Evolutionary conservation across 2,329 filamentous ascomycete genomes (phyloP), one percentile per base, ranked within the genome.

Genomic region (Aspergillus pseudoterreus): DNA sequence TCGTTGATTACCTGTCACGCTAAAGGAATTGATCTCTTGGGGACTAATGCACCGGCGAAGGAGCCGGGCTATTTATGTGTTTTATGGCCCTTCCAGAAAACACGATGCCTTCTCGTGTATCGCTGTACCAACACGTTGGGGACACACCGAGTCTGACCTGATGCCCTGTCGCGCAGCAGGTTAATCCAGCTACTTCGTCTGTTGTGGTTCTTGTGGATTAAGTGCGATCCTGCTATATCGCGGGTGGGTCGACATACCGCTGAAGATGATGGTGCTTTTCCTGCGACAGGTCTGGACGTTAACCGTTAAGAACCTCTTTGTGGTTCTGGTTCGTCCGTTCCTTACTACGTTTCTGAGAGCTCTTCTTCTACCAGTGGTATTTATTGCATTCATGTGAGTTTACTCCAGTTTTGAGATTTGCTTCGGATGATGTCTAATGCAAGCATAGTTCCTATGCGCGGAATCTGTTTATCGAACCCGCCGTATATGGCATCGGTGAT

Each of bases 381-480:
- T 81, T 61, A 69, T 74, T n/a, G 70, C 67, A 44, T 76, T 78
- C 63, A 57, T 75, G 63, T 71, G 48, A 35, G 64, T 58, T 11
- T 22, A 10, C 14, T 41, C 38, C 51, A 38, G 2, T 38, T n/a
- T 44, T 21, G 3, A 38, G 5, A 17, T n/a, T 38, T 6, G 14
- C 35, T n/a, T n/a, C 22, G 73, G 22, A 44, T 17, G 11, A 21
- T n/a, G 21, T 15, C 35, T 45, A 43, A 43, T 24, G 6, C 11
- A 19, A 27, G 36, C 21, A n/a, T 59, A 80, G 80, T 43, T 75
- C 75, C 48, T 92, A 87, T 68, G 86, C 90, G 14, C 86, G 88
- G 60, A 92, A 92, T 67, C 82, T 96, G 56, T 92, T 95, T 63
- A 82, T 92, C 3, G 86, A 90, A 1, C 86, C 88, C 1, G 86